Conservation (phyloP, 2,329 filamentous ascomycete species). For the Fusarium penzigii region DNA sequence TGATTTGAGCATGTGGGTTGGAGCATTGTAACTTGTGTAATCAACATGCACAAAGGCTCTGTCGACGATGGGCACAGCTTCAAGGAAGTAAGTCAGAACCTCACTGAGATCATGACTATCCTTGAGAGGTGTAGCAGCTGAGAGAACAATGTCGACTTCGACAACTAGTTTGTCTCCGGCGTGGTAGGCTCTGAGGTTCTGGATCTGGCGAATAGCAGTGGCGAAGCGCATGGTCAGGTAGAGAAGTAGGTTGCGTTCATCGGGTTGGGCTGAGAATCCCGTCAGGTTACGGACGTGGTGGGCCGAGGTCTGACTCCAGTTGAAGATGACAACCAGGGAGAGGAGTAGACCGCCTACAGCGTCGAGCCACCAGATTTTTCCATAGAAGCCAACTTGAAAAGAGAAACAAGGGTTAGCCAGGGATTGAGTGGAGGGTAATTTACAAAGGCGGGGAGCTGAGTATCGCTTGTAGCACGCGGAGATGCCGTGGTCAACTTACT, state of each 20-base stretch:
- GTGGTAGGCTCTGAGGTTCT: conserved; percentile 83
- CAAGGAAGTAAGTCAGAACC: conserved; percentile 79
- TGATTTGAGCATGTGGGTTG: conserved; percentile 55
- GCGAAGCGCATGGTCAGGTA: conserved; percentile 95
- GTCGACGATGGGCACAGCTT: conserved; percentile 79
- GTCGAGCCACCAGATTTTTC: conserved; percentile 82
- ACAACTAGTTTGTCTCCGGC: conserved; percentile 84
- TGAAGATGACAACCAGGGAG: conserved; percentile 76
- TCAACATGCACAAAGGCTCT: conserved; percentile 70
- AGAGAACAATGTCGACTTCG: conserved; percentile 79
- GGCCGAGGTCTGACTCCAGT: conserved; percentile 73
- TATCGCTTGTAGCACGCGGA: neutral
- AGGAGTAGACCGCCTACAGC: conserved; percentile 75
- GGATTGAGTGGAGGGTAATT: neutral
- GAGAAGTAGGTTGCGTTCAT: conserved; percentile 80
- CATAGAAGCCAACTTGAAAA: conserved; percentile 66
- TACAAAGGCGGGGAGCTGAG: neutral
- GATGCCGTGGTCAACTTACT: conserved; percentile 38
- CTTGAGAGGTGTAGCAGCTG: conserved; percentile 71
- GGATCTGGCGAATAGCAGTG: conserved; percentile 81
- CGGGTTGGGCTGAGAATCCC: conserved; percentile 75
- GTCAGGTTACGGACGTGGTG: conserved; percentile 81
- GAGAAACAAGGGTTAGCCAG: conserved; percentile 13
- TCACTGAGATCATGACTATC: conserved; percentile 81
- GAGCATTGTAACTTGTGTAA: conserved; percentile 62